Percentiles rank a stretch among this genome's conserved stretches.
phyloP scores from a whole-genome alignment of 768 basidiomycete species.

The Pisolithus marmoratus region DNA sequence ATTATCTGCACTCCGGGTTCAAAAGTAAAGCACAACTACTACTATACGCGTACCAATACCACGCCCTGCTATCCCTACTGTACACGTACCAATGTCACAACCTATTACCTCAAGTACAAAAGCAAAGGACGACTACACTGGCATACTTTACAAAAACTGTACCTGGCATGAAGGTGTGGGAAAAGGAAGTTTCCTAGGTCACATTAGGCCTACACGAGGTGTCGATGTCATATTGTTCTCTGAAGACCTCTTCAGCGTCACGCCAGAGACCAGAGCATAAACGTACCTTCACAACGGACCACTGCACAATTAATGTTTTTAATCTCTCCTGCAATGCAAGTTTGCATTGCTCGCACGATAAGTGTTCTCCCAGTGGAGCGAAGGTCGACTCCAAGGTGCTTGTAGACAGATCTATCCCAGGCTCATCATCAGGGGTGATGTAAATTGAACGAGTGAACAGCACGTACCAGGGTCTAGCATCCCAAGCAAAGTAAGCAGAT shows the following conservation, averaged over 20 bases:
- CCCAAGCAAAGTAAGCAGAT: too few species aligned
- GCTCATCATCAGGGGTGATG: conserved; percentile 2
- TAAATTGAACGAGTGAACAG: neutral
- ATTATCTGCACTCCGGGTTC: neutral
- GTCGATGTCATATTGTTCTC: conserved; percentile 48
- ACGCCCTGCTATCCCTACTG: too few species aligned
- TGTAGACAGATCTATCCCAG: conserved; percentile 58
- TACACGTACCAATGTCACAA: too few species aligned
- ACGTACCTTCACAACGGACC: conserved; percentile 71
- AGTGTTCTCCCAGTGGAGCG: conserved; percentile 60
- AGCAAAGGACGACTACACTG: neutral
- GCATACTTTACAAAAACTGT: conserved; percentile 1
- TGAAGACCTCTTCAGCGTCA: conserved; percentile 19
- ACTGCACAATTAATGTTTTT: conserved; percentile 62
- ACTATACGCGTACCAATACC: too few species aligned
- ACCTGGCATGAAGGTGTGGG: too few species aligned
- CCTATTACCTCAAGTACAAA: too few species aligned
- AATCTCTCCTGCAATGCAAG: conserved; percentile 57
- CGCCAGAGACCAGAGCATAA: neutral
- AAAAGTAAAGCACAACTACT: neutral
- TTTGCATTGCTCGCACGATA: conserved; percentile 66
- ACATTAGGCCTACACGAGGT: too few species aligned
- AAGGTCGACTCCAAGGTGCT: conserved; percentile 68
- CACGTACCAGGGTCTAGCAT: too few species aligned
- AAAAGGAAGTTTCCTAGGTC: neutral